Conservation (phyloP, 495 filamentous ascomycete genomes). For the Thozetella sp. region DNA sequence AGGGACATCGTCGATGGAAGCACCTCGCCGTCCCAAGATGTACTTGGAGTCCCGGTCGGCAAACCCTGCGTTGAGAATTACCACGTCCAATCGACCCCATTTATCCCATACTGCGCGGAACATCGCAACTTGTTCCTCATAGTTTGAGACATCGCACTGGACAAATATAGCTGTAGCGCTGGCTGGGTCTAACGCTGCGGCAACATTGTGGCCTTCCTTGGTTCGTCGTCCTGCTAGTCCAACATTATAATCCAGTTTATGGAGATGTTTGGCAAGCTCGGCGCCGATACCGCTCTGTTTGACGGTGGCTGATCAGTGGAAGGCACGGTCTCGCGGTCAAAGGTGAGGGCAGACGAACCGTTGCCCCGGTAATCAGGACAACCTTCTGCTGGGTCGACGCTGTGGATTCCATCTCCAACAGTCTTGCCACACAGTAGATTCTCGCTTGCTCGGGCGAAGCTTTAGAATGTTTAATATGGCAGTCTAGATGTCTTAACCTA, state of each 20-base stretch:
- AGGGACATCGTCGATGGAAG: constrained; percentile 23
- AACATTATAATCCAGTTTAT: constrained; percentile 7
- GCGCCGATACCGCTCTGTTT: constrained; percentile 13
- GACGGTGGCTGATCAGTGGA: neutral
- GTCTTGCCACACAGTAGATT: too few species aligned
- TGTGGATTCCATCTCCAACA: too few species aligned
- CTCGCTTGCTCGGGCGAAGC: too few species aligned
- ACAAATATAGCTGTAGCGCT: constrained; percentile 32
- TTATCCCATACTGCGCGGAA: constrained; percentile 32
- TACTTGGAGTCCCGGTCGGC: constrained; percentile 25
- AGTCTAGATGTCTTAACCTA: too few species aligned
- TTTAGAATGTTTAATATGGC: too few species aligned
- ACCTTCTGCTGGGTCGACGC: neutral
- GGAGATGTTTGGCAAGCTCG: constrained; percentile 8
- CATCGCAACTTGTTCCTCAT: constrained; percentile 30
- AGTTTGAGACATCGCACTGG: constrained; percentile 34
- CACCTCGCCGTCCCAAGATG: constrained; percentile 8
- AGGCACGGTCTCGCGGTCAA: neutral
- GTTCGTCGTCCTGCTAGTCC: constrained; percentile 7
- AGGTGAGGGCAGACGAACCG: neutral
- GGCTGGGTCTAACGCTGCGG: constrained; percentile 12
- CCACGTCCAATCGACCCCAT: constrained; percentile 36
- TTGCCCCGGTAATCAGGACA: neutral
- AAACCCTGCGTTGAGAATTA: constrained; percentile 42
- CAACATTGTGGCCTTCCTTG: neutral